Evolutionary conservation across 768 basidiomycete species (phyloP).

Genomic region (Phylloporus arenicola): DNA sequence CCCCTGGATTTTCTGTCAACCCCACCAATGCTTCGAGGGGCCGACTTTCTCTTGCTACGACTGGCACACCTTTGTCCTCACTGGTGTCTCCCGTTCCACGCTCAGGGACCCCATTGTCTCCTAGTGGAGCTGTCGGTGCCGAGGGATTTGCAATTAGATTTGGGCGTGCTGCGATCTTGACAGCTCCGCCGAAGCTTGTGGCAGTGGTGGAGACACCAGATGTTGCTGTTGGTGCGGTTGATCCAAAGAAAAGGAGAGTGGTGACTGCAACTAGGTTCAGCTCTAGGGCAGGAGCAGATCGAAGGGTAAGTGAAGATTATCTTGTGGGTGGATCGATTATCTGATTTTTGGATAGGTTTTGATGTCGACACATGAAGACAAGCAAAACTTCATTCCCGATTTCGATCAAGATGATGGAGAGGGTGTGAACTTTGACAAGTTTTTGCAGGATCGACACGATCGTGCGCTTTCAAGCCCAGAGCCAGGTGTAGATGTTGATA

Average conservation of each 20-base stretch:
- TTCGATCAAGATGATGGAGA: slow-evolving; percentile 16
- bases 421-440: background rate
- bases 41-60: slow-evolving; percentile 41
- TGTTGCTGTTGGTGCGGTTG: slow-evolving; percentile 84
- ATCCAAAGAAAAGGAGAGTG: slow-evolving; percentile 76
- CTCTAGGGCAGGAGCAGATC: slow-evolving; percentile 73
- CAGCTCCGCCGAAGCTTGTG: slow-evolving; percentile 77
- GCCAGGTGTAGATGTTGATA: slow-evolving; percentile 55
- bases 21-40: slow-evolving; percentile 34
- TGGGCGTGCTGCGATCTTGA: slow-evolving; percentile 71
- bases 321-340: background rate
- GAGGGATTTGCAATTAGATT: slow-evolving; percentile 44
- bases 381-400: slow-evolving; percentile 26
- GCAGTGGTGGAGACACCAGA: slow-evolving; percentile 84
- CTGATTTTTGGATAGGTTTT: slow-evolving; percentile 49
- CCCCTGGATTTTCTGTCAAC: slow-evolving; percentile 32
- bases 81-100: slow-evolving; percentile 25
- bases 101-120: slow-evolving; percentile 33
- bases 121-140: slow-evolving; percentile 21
- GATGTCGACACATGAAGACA: slow-evolving; percentile 76
- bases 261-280: slow-evolving; percentile 88
- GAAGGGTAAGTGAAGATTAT: slow-evolving; percentile 50
- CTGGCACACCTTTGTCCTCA: slow-evolving; percentile 36
- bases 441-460: slow-evolving; percentile 8
- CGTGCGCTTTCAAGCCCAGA: slow-evolving; percentile 16